Evolutionary conservation across 495 filamentous ascomycete genomes (phyloP), one percentile per base, ranked within the genome.

Genomic region (Pseudomonodictys pantanalensis): DNA sequence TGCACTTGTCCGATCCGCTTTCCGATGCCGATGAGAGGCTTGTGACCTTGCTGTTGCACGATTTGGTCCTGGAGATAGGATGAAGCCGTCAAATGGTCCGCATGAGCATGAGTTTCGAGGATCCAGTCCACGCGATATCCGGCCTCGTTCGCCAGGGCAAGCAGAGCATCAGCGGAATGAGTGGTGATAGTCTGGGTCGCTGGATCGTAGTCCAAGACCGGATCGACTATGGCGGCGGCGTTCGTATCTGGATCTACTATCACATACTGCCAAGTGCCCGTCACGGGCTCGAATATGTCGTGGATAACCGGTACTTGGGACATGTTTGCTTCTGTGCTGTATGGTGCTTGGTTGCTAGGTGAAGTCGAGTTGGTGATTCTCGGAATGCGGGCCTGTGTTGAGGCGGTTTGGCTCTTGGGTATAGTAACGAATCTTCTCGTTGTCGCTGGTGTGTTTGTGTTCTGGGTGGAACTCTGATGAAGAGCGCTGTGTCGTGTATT

Each of bases 181-280:
- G 81, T 83, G 20, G 68, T 73, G 60, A 85, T 71, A 12, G 52
- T 52, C 38, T 75, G 76, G 12, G 69, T 77, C 25, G 71, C 65
- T 0, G 73, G 77, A 61, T 83, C 75, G 61, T 76, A 84, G 70
- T 86, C 77, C 12, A 86, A 72, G 2, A 85, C 83, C 1, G 81
- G 72, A 64, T 85, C 83, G 54, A 86, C 83, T 55, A 86, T 79
- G 41, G 73, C 75, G 24, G 81, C 79, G 0, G 62, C 20, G 2
- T 52, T 56, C 10, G 81, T 81, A 11, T 66, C 46, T 0, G 80
- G 76, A 62, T 82, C 79, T 3, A 76, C 78, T 2, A 85, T 74
- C n/a, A 86, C 64, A 63, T 84, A 85, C 58, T 85, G 83, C 79
- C 79, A 85, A 42, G 83, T 85, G n/a, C 73, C 69, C 0, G 80